Conservation (phyloP, 169 alveolate genomes). For the Plasmodium billcollinsi region DNA sequence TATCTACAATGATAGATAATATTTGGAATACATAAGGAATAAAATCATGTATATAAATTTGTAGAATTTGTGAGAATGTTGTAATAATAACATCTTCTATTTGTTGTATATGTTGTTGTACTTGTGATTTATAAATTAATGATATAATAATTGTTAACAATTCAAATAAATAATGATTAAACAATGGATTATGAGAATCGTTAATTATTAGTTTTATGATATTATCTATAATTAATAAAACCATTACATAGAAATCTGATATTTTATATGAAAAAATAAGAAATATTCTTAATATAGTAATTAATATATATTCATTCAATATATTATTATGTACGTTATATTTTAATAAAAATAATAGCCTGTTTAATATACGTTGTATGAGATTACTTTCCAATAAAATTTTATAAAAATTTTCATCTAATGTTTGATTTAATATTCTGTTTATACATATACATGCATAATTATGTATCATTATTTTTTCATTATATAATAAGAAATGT, state of each 20-base stretch:
- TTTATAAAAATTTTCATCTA: background rate
- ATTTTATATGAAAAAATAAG: slow-evolving; percentile 12
- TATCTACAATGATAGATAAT: slow-evolving; percentile 48
- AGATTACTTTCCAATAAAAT: background rate
- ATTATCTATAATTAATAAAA: slow-evolving; percentile 13
- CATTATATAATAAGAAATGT: slow-evolving; percentile 25
- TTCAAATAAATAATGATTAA: slow-evolving; percentile 89
- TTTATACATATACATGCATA: slow-evolving; percentile 57
- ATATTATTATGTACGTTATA: slow-evolving; percentile 14
- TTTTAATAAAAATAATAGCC: slow-evolving; percentile 45
- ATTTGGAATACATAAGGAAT: slow-evolving; percentile 88
- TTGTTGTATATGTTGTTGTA: slow-evolving; percentile 33
- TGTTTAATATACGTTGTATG: background rate
- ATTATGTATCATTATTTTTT: slow-evolving; percentile 36
- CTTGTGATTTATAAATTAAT: slow-evolving; percentile 71
- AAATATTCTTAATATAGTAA: slow-evolving; percentile 45
- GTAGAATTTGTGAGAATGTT: slow-evolving; percentile 84
- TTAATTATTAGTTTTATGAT: slow-evolving; percentile 82
- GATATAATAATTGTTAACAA: slow-evolving; percentile 79
- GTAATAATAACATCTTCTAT: slow-evolving; percentile 81
- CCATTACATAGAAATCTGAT: slow-evolving; percentile 1
- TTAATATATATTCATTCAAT: slow-evolving; percentile 53
- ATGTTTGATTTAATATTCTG: slow-evolving; percentile 22
- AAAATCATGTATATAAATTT: slow-evolving; percentile 85
- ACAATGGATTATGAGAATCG: slow-evolving; percentile 88